A percentile compares a stretch with the other conserved stretches of the same genome.
Evolutionary conservation across 2,329 filamentous ascomycete species (phyloP).

Genomic region (Pseudogymnoascus sp.): DNA sequence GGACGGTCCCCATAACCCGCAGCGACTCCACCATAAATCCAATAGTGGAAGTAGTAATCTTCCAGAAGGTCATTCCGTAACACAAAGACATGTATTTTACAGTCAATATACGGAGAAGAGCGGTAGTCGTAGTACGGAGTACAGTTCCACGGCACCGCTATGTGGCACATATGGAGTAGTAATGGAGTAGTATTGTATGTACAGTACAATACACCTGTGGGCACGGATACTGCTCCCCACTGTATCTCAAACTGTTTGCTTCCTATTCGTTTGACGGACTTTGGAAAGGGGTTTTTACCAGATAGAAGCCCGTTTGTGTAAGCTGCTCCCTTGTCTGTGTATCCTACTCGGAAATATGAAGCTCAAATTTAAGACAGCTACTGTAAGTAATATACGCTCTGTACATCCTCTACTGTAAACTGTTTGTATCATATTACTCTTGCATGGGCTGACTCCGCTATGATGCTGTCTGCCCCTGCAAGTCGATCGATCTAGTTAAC

Average conservation of each 20-base stretch:
- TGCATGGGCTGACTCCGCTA: conserved; percentile 6
- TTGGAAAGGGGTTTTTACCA: not conserved
- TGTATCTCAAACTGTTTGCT: not conserved
- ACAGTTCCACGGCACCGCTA: not conserved
- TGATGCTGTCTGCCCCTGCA: conserved; percentile 7
- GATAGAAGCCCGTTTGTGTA: conserved; percentile 3
- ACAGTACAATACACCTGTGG: not conserved
- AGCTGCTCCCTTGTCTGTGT: not conserved
- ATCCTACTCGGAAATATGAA: not conserved
- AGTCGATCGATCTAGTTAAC: conserved; percentile 9
- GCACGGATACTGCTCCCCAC: not conserved
- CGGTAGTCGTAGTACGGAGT: not conserved
- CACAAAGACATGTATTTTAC: not conserved
- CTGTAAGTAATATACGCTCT: conserved; percentile 3
- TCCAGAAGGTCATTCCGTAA: conserved; percentile 4
- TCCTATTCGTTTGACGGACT: not conserved
- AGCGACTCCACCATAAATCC: conserved; percentile 2
- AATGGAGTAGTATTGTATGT: not conserved
- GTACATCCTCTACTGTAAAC: conserved; percentile 8
- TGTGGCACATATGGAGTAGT: not conserved
- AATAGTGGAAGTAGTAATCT: conserved; percentile 8
- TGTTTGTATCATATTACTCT: conserved; percentile 9
- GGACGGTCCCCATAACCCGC: not conserved
- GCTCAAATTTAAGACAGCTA: not conserved
- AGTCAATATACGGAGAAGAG: not conserved